These are phyloP conservation scores for Penicillium sp. DNA, from an alignment of 2,329 filamentous ascomycete genomes.

Conservation along the genomic window DNA sequence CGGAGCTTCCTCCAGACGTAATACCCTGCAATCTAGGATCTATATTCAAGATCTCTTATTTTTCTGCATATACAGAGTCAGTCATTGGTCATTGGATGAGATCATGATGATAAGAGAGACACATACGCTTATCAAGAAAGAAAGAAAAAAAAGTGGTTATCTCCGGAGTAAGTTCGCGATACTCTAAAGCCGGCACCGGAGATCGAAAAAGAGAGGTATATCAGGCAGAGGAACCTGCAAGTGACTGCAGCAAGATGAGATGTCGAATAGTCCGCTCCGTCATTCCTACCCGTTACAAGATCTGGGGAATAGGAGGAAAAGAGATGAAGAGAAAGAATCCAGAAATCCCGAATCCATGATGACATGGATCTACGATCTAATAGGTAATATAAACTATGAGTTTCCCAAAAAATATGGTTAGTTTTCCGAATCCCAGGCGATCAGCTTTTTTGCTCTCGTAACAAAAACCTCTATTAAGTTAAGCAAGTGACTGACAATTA, in stretches of 20 bases:
- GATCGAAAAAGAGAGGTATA: neutral
- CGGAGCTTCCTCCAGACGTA: neutral
- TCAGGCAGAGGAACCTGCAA: slow-evolving; percentile 23
- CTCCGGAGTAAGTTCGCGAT: slow-evolving; percentile 8
- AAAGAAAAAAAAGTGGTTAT: slow-evolving; percentile 7
- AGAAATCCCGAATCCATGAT: slow-evolving; percentile 8
- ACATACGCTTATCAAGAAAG: slow-evolving; percentile 6
- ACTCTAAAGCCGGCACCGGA: slow-evolving; percentile 4
- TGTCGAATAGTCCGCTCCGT: slow-evolving; percentile 31
- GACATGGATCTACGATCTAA: slow-evolving; percentile 18
- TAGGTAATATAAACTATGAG: slow-evolving; percentile 4
- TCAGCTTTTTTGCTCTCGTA: slow-evolving; percentile 27
- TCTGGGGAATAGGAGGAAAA: neutral
- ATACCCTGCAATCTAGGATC: neutral
- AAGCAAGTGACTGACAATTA: slow-evolving; percentile 16
- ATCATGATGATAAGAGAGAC: slow-evolving; percentile 19
- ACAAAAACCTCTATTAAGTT: slow-evolving; percentile 13
- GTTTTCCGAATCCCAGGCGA: slow-evolving; percentile 18
- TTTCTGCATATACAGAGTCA: slow-evolving; percentile 2
- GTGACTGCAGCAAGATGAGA: slow-evolving; percentile 31
- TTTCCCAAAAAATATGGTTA: no score
- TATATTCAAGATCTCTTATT: neutral
- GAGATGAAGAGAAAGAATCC: neutral
- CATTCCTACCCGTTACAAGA: slow-evolving; percentile 22
- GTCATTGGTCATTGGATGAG: slow-evolving; percentile 17